phyloP scores from a whole-genome alignment of 2,329 filamentous ascomycete genomes.

The Coleophoma cylindrospora region DNA sequence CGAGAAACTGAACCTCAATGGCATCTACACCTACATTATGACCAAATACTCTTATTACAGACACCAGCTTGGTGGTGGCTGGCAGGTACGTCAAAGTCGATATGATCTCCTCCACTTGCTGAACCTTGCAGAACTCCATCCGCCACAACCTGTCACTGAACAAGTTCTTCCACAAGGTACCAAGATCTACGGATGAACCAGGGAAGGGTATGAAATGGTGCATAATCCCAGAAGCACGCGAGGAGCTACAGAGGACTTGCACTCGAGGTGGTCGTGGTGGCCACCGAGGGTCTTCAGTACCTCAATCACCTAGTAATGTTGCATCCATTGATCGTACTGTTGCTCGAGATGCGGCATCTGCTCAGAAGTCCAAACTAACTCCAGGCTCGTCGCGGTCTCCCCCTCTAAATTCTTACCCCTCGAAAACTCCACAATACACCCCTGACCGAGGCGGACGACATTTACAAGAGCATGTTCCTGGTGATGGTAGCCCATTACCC shows the following conservation, averaged over 20 bases:
- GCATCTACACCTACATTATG: conserved; percentile 93
- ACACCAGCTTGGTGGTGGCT: conserved; percentile 67
- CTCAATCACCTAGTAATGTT: conserved; percentile 56
- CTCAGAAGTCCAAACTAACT: conserved; percentile 52
- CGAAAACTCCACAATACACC: conserved; percentile 43
- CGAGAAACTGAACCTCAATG: conserved; percentile 83
- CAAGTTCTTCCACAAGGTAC: conserved; percentile 90
- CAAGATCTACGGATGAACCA: conserved; percentile 87
- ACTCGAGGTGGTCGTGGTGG: conserved; percentile 57
- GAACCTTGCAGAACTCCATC: conserved; percentile 71
- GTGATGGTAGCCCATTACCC: conserved; percentile 57
- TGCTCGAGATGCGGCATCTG: conserved; percentile 46
- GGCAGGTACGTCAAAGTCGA: conserved; percentile 64
- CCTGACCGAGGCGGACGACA: conserved; percentile 47
- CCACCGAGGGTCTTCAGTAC: conserved; percentile 63
- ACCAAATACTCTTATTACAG: conserved; percentile 91
- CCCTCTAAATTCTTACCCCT: conserved; percentile 42
- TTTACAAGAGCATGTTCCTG: conserved; percentile 19
- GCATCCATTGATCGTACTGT: conserved; percentile 55
- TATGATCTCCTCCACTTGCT: background rate
- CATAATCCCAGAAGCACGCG: conserved; percentile 75
- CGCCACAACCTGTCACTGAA: conserved; percentile 94
- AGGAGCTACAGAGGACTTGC: conserved; percentile 67
- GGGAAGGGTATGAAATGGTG: conserved; percentile 99
- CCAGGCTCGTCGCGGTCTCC: conserved; percentile 46